Conservation (phyloP, 2,329 filamentous ascomycete species). For the Hypoxylon sp. region DNA sequence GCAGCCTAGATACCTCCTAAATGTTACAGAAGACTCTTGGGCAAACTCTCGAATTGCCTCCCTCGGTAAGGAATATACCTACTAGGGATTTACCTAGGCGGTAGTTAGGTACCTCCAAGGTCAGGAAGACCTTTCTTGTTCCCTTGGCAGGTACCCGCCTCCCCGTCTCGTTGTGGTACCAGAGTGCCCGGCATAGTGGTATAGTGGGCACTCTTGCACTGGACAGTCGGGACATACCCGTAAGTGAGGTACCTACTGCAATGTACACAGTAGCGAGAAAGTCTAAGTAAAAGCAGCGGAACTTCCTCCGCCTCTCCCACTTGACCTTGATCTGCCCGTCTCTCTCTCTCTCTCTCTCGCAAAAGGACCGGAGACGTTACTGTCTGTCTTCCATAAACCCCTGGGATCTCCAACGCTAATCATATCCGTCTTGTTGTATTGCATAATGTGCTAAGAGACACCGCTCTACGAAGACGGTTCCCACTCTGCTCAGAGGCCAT, state of each 20-base stretch:
- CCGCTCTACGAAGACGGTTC: slow-evolving; percentile 4
- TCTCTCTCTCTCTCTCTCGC: not conserved
- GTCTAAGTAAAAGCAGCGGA: slow-evolving; percentile 15
- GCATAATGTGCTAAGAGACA: slow-evolving; percentile 28
- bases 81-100: too few relatives aligned
- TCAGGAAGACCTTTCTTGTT: too few relatives aligned
- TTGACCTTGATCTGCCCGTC: not conserved
- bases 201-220: too few relatives aligned
- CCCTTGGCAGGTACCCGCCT: slow-evolving; percentile 21
- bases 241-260: too few relatives aligned
- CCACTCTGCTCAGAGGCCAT: slow-evolving; percentile 13
- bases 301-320: slow-evolving; percentile 16
- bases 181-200: too few relatives aligned
- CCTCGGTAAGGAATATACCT: not conserved
- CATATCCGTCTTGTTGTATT: slow-evolving; percentile 26
- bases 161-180: too few relatives aligned
- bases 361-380: too few relatives aligned
- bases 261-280: too few relatives aligned
- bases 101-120: too few relatives aligned
- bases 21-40: not conserved
- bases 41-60: not conserved
- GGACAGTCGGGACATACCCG: too few relatives aligned
- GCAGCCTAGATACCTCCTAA: too few relatives aligned
- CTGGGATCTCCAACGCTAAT: slow-evolving; percentile 24
- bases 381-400: slow-evolving; percentile 15